Evolutionary conservation across 164 flowering plant species (phyloP).

Genomic region (Tinospora cordifolia): DNA sequence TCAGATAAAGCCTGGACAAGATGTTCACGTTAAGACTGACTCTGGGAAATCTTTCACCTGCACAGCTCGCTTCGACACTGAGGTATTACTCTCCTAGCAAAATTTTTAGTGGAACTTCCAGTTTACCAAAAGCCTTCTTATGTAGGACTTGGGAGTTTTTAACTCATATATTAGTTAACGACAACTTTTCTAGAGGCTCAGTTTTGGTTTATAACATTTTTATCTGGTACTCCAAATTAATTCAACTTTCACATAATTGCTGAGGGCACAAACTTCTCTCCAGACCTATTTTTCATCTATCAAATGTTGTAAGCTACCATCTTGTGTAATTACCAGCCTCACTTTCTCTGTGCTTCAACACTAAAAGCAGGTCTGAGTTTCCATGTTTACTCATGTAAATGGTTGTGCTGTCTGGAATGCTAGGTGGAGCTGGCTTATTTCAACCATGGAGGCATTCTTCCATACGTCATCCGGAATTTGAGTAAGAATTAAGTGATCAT

Average conservation of each 20-base stretch:
- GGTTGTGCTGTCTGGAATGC: constrained; percentile 15
- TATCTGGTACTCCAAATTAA: neutral
- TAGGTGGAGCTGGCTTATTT: constrained; percentile 91
- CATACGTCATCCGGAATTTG: constrained; percentile 64
- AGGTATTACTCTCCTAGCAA: constrained; percentile 33
- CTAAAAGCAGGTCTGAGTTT: neutral
- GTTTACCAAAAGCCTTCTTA: too few species aligned
- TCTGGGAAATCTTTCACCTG: constrained; percentile 66
- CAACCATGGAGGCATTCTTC: constrained; percentile 87
- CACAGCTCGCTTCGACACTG: constrained; percentile 74
- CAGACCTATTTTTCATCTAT: neutral
- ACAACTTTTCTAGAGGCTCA: neutral
- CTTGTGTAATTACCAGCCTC: neutral
- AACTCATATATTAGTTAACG: neutral
- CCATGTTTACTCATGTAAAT: neutral
- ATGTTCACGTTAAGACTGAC: constrained; percentile 63
- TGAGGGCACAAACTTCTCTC: neutral
- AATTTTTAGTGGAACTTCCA: neutral
- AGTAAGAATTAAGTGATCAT: constrained; percentile 20
- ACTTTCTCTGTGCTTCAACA: neutral
- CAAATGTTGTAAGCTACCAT: neutral
- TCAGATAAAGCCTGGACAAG: constrained; percentile 74
- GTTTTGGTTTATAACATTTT: neutral
- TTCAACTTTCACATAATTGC: neutral
- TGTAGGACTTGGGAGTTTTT: neutral